Conservation (phyloP, 2,329 filamentous ascomycete genomes). For the Juglanconis juglandina region DNA sequence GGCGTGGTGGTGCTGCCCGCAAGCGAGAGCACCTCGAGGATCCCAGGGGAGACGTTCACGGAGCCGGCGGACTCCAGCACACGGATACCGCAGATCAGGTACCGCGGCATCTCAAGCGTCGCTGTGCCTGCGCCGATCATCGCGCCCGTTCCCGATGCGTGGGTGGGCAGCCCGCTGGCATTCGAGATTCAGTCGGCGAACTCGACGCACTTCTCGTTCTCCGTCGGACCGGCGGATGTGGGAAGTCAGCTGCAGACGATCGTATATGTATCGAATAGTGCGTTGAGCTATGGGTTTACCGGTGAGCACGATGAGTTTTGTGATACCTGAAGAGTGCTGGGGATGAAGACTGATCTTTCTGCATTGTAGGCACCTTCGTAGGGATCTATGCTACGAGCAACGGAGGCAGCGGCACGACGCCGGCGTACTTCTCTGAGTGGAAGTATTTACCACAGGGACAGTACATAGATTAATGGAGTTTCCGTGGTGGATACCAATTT, state of each 20-base stretch:
- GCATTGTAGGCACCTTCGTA: constrained; percentile 39
- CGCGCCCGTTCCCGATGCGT: constrained; percentile 36
- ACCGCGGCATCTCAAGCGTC: constrained; percentile 40
- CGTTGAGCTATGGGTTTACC: constrained; percentile 39
- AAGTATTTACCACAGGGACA: constrained; percentile 38
- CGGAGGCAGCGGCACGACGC: constrained; percentile 38
- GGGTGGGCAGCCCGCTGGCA: constrained; percentile 33
- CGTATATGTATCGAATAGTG: constrained; percentile 31
- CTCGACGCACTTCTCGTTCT: constrained; percentile 41
- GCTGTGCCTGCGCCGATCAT: constrained; percentile 35
- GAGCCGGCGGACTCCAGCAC: constrained; percentile 10
- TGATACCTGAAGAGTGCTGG: not conserved
- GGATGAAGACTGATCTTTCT: not conserved
- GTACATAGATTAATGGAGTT: constrained; percentile 28
- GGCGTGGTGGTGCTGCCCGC: constrained; percentile 35
- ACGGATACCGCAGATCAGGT: constrained; percentile 40
- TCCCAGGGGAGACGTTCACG: constrained; percentile 19
- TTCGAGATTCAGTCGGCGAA: constrained; percentile 43
- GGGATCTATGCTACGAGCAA: constrained; percentile 53
- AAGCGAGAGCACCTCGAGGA: constrained; percentile 22
- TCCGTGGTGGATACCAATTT: not conserved
- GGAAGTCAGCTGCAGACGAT: constrained; percentile 30
- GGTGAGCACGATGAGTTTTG: constrained; percentile 26
- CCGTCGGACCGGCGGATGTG: constrained; percentile 31
- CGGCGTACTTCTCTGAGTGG: constrained; percentile 48